A percentile compares a stretch with the other conserved stretches of the same genome.
These are phyloP conservation scores for Russula foetens DNA, from an alignment of 768 basidiomycete species.

Conservation along the genomic window DNA sequence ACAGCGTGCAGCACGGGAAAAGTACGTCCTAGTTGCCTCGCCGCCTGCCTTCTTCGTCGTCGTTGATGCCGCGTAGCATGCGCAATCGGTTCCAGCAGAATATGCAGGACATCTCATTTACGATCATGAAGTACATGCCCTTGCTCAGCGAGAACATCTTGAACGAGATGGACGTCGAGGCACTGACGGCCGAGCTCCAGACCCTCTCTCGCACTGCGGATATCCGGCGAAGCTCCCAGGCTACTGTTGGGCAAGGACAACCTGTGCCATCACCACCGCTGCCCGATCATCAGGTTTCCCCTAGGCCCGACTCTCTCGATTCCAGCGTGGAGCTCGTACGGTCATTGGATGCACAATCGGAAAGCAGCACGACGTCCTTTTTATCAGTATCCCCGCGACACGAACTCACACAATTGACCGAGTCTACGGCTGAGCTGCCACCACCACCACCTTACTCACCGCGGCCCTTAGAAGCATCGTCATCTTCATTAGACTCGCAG, in stretches of 20 bases:
- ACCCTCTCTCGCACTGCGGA: conserved; percentile 33
- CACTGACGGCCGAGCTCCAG: conserved; percentile 50
- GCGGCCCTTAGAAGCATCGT: conserved; percentile 19
- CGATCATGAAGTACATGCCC: conserved; percentile 60
- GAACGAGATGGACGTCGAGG: conserved; percentile 71
- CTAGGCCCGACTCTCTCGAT: conserved; percentile 26
- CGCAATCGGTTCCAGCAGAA: conserved; percentile 67
- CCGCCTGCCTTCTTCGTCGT: background rate
- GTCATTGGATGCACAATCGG: conserved; percentile 34
- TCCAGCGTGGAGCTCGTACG: conserved; percentile 32
- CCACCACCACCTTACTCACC: background rate
- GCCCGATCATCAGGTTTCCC: too few species aligned
- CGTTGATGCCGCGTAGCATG: conserved; percentile 36
- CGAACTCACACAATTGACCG: conserved; percentile 33
- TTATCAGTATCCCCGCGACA: conserved; percentile 34
- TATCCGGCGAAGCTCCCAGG: conserved; percentile 11
- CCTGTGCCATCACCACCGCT: background rate
- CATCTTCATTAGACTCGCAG: conserved; percentile 2
- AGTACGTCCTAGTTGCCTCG: conserved; percentile 36
- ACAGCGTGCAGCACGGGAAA: conserved; percentile 57
- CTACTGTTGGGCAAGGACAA: conserved; percentile 9
- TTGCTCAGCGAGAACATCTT: conserved; percentile 58
- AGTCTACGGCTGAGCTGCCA: conserved; percentile 33
- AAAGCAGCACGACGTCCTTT: conserved; percentile 35
- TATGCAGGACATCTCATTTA: conserved; percentile 70